phyloP scores from a whole-genome alignment of 2,329 filamentous ascomycete species.

The Chrysoporthe puriensis region DNA sequence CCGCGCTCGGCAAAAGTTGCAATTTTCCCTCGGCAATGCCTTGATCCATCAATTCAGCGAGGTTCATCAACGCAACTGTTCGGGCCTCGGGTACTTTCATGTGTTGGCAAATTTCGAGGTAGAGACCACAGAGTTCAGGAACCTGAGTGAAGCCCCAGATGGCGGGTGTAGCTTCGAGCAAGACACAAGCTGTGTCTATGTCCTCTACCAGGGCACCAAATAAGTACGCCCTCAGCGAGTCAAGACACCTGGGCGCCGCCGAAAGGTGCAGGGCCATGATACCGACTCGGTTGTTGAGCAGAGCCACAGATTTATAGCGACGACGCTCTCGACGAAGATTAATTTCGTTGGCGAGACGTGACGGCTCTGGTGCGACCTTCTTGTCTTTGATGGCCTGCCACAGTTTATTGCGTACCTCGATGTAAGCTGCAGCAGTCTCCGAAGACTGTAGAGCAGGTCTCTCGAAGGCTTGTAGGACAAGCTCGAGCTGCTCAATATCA shows the following conservation, averaged over 20 bases:
- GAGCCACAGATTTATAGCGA: slow-evolving; percentile 34
- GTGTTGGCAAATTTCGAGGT: slow-evolving; percentile 45
- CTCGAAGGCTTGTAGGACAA: slow-evolving; percentile 21
- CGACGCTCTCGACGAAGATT: slow-evolving; percentile 4
- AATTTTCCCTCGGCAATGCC: slow-evolving; percentile 38
- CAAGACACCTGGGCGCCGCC: slow-evolving; percentile 27
- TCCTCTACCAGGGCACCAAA: slow-evolving; percentile 43
- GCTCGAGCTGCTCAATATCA: slow-evolving; percentile 17
- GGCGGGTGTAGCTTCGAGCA: slow-evolving; percentile 44
- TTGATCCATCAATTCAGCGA: slow-evolving; percentile 50
- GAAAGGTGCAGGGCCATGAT: slow-evolving; percentile 44
- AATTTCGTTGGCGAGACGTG: neutral
- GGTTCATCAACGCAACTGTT: slow-evolving; percentile 50
- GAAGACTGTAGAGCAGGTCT: slow-evolving; percentile 34
- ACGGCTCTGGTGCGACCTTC: neutral
- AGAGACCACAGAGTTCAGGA: slow-evolving; percentile 45
- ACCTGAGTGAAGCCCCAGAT: slow-evolving; percentile 36
- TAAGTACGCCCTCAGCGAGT: slow-evolving; percentile 38
- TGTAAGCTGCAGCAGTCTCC: slow-evolving; percentile 49
- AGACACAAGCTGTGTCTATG: slow-evolving; percentile 45
- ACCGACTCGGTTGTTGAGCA: slow-evolving; percentile 45
- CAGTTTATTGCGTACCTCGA: slow-evolving; percentile 51
- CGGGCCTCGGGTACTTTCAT: slow-evolving; percentile 50
- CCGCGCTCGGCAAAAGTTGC: slow-evolving; percentile 38
- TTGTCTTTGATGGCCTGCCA: slow-evolving; percentile 32